Base-by-base conservation (phyloP, 2,329 filamentous ascomycete genomes). In the Myotisia sp. region DNA sequence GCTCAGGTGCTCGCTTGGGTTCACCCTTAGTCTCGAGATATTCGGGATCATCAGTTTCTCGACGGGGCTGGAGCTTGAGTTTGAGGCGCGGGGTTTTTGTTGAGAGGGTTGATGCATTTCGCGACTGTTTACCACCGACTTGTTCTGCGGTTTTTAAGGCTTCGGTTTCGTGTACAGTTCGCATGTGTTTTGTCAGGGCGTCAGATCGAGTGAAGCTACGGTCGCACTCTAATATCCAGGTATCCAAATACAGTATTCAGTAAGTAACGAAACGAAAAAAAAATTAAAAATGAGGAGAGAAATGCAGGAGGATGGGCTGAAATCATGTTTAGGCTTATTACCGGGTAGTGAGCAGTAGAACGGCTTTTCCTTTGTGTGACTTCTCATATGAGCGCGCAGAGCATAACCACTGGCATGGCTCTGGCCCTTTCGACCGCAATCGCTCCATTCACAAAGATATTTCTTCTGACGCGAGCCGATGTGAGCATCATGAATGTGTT, bases 401-500 rank as follows among this genome's bases (percentile, higher is more conserved):
- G 90, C 90, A 60, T 98, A 98, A 2, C 84, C 90, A 50, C 85
- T 93, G 1, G 87, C 87, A 59, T 98, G 90, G 12, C 83, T 76
- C 58, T 90, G 75, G 39, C 85, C 84, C 62, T 93, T 95, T 41
- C 86, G 66, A 34, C 68, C 70, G 55, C 90, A 98, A 45, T 87
- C 87, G 39, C 72, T 74, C 90, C 90, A 98, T 60, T 95, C 87
- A 60, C 90, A 98, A n/a, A 83, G 85, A 55, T 95, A 95, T 57
- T 90, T 93, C 62, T 92, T 93, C 62, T 90, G 82, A 36, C 86
- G 74, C 41, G 77, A 83, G 52, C 90, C 84, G 50, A 95, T 93
- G 58, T 98, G 90, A 38, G 87, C 83, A 50, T 85, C 79, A 59
- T 95, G 87, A 39, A 90, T 81, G 51, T 90, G 81, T 47, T 81